A percentile compares a stretch with the other conserved stretches of the same genome.
These are phyloP conservation scores for Prunus fruticosa DNA, from an alignment of 306 rosid species.

Conservation along the genomic window DNA sequence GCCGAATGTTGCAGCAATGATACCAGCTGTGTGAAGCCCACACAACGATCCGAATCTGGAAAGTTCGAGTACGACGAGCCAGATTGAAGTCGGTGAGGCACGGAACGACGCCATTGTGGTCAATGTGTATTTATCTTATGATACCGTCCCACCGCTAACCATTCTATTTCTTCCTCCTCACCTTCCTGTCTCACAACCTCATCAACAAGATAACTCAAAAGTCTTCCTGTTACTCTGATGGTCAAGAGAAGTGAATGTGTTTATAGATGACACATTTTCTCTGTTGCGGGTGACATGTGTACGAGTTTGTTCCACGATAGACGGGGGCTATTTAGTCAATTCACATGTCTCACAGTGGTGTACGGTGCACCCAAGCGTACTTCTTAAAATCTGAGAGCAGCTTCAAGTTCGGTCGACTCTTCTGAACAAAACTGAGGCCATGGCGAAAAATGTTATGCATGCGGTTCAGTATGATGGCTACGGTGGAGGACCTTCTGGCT, in stretches of 20 bases:
- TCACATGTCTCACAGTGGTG: background rate
- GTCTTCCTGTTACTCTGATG: no score
- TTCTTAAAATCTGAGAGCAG: background rate
- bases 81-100: background rate
- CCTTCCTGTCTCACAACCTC: no score
- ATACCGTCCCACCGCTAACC: no score
- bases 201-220: no score
- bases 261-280: no score
- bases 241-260: no score
- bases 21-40: conserved; percentile 74
- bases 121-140: background rate
- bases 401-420: background rate
- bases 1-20: conserved; percentile 86
- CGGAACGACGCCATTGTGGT: background rate
- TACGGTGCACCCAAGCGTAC: background rate
- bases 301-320: background rate
- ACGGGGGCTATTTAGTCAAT: background rate
- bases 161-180: no score
- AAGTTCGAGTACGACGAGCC: background rate
- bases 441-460: conserved; percentile 55
- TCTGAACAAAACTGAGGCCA: background rate
- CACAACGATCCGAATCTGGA: background rate
- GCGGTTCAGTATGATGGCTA: conserved; percentile 57
- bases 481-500: conserved; percentile 58
- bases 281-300: background rate